Conservation (phyloP, 2,329 filamentous ascomycete species). For the Claviceps spartinae region DNA sequence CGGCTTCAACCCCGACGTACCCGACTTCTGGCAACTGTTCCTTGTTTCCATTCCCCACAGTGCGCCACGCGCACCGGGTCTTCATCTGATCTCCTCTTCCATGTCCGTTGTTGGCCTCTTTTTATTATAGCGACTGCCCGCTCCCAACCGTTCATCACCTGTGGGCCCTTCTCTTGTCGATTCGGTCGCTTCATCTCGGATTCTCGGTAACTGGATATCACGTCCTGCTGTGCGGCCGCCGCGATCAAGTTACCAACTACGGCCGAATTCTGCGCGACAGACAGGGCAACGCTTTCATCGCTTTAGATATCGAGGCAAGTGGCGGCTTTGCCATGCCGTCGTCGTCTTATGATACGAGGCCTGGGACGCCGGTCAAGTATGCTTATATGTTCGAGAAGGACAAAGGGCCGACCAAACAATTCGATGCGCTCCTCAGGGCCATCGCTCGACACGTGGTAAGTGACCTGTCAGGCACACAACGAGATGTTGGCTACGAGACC, state of each 20-base stretch:
- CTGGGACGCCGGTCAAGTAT: slow-evolving; percentile 30
- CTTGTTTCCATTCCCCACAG: neutral
- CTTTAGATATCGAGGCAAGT: neutral
- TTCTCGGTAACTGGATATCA: neutral
- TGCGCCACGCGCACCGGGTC: neutral
- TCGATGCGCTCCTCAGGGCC: slow-evolving; percentile 54
- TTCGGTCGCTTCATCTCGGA: neutral
- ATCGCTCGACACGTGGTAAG: slow-evolving; percentile 60
- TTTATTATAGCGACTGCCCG: too few species aligned
- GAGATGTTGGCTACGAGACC: slow-evolving; percentile 1
- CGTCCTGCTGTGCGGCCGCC: neutral
- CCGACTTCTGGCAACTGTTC: neutral
- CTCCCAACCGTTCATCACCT: too few species aligned
- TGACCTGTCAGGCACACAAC: neutral
- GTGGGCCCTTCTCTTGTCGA: too few species aligned
- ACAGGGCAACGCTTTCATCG: neutral
- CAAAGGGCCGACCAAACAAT: slow-evolving; percentile 52
- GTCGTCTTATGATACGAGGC: slow-evolving; percentile 12
- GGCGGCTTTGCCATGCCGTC: slow-evolving; percentile 10
- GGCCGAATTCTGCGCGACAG: too few species aligned
- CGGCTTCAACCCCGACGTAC: neutral
- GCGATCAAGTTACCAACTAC: too few species aligned
- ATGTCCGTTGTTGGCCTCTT: neutral
- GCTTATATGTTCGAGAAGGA: slow-evolving; percentile 54
- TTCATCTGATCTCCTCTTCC: neutral